Conservation (phyloP, 805 yeast genomes). For the Yueomyces sp. region DNA sequence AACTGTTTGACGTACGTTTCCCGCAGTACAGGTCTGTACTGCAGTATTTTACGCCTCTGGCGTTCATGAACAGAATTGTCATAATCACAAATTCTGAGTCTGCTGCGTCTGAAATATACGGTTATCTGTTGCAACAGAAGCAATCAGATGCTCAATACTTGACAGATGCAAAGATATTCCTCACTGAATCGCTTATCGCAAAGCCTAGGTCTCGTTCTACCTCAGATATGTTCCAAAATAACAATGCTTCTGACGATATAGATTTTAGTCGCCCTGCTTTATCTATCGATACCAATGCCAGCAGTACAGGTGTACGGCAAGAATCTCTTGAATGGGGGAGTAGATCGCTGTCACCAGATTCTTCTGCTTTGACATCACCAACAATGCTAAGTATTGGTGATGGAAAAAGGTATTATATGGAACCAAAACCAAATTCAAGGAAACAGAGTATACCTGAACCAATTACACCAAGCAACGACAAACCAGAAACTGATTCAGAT, state of each 20-base stretch:
- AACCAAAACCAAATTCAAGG: slow-evolving; percentile 16
- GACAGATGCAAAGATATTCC: slow-evolving; percentile 8
- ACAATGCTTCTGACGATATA: not conserved
- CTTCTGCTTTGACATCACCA: slow-evolving; percentile 15
- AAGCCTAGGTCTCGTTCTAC: slow-evolving; percentile 2
- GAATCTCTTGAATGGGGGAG: slow-evolving; percentile 12
- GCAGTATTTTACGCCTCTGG: slow-evolving; percentile 27
- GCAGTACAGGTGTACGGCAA: slow-evolving; percentile 9
- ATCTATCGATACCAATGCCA: slow-evolving; percentile 16
- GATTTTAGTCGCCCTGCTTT: slow-evolving; percentile 9
- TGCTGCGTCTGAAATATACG: slow-evolving; percentile 13
- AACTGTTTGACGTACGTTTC: slow-evolving; percentile 13
- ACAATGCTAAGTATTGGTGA: slow-evolving; percentile 17
- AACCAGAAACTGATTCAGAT: not conserved
- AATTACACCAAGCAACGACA: not conserved
- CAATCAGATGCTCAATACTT: slow-evolving; percentile 9
- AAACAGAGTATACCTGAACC: not conserved
- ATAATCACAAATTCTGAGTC: slow-evolving; percentile 22
- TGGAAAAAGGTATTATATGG: slow-evolving; percentile 17
- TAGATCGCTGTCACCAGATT: slow-evolving; percentile 22
- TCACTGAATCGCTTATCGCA: slow-evolving; percentile 23
- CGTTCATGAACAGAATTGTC: slow-evolving; percentile 31
- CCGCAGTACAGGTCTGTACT: slow-evolving; percentile 11
- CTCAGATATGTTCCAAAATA: not conserved
- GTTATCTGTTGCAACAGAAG: slow-evolving; percentile 8